A percentile compares a stretch with the other conserved stretches of the same genome.
Evolutionary conservation across 768 basidiomycete species (phyloP).

Genomic region (Kwoniella sp.): DNA sequence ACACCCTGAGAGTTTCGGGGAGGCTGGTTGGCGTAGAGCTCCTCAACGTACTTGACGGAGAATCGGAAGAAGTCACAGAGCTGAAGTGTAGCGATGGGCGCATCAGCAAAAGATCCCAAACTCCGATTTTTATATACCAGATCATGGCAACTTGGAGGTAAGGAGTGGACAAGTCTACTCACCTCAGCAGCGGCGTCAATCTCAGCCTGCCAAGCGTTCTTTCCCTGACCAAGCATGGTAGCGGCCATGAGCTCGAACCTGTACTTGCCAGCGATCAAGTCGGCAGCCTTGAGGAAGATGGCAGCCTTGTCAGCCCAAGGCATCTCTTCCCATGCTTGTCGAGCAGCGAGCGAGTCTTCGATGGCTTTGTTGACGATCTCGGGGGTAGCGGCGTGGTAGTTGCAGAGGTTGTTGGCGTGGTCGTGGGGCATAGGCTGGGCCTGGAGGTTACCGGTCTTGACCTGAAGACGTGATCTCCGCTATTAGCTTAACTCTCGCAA

Average conservation of each 20-base stretch:
- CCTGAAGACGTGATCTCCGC: slow-evolving; percentile 57
- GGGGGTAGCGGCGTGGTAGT: slow-evolving; percentile 84
- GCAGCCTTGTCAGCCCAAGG: slow-evolving; percentile 97
- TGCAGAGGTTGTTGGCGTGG: slow-evolving; percentile 76
- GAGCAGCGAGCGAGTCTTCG: slow-evolving; percentile 81
- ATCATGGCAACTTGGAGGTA: too few species aligned
- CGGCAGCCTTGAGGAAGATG: slow-evolving; percentile 97
- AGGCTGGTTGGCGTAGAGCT: slow-evolving; percentile 89
- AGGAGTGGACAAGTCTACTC: too few species aligned
- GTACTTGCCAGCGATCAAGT: slow-evolving; percentile 92
- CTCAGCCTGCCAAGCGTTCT: slow-evolving; percentile 99
- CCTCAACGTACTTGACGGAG: slow-evolving; percentile 93
- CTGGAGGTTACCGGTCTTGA: slow-evolving; percentile 75
- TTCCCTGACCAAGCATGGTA: slow-evolving; percentile 97
- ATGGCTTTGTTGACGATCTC: slow-evolving; percentile 77
- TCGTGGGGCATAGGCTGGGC: slow-evolving; percentile 84
- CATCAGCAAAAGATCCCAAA: background rate
- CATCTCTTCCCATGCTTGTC: slow-evolving; percentile 85
- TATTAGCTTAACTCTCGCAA: background rate
- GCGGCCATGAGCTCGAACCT: slow-evolving; percentile 92
- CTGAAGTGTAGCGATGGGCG: slow-evolving; percentile 54
- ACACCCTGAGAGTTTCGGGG: slow-evolving; percentile 77
- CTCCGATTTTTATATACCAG: too few species aligned
- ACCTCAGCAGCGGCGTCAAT: slow-evolving; percentile 99
- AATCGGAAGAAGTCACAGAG: slow-evolving; percentile 93